phyloP scores from a whole-genome alignment of 495 filamentous ascomycete genomes.

The Neurospora sp. region DNA sequence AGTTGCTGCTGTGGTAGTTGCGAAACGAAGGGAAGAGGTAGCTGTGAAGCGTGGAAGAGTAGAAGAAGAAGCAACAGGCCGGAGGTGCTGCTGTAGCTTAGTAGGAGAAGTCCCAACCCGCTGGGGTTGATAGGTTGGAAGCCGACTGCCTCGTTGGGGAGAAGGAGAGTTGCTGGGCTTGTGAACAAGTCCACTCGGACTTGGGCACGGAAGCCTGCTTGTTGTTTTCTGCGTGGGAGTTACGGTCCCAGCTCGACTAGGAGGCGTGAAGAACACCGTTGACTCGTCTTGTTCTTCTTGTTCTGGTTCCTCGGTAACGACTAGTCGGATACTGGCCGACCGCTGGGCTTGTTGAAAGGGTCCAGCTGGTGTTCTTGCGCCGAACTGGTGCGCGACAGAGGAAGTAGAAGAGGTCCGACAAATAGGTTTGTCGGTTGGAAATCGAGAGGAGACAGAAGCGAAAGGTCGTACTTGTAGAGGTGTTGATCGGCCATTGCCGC shows the following conservation, averaged over 20 bases:
- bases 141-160: neutral
- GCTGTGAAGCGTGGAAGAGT: neutral
- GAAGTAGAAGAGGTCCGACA: constrained; percentile 6
- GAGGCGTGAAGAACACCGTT: neutral
- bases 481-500: neutral
- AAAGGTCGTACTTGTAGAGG: constrained; percentile 41
- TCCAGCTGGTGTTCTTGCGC: neutral
- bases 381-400: neutral
- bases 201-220: neutral
- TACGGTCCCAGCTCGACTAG: neutral
- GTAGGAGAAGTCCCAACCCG: neutral
- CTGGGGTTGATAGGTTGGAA: neutral
- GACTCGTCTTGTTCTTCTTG: neutral
- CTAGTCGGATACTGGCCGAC: neutral
- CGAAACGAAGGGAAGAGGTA: neutral
- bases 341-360: neutral
- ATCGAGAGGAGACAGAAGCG: constrained; percentile 11
- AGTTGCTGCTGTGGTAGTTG: neutral
- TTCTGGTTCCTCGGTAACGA: neutral
- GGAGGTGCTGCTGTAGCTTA: neutral
- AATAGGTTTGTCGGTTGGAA: constrained; percentile 4
- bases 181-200: neutral
- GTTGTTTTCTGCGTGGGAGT: neutral
- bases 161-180: neutral
- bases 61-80: neutral